Conservation (phyloP, 805 yeast genomes). For the Cyberlindnera misumaiensis region DNA sequence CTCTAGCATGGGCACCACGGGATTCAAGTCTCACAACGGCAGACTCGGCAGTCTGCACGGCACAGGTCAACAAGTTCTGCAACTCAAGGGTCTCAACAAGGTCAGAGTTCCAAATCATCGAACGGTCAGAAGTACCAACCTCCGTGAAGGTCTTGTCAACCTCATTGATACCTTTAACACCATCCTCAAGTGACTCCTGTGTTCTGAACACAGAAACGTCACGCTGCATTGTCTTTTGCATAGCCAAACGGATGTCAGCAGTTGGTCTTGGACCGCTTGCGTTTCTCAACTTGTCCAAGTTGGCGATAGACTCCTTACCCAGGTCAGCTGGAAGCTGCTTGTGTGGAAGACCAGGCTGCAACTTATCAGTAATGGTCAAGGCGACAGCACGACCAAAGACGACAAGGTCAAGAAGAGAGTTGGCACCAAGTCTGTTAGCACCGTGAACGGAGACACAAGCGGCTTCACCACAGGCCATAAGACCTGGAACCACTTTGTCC, state of each 20-base stretch:
- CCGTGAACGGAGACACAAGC: constrained; percentile 99
- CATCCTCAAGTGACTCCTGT: constrained; percentile 84
- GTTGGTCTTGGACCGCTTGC: constrained; percentile 80
- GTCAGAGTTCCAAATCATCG: constrained; percentile 98
- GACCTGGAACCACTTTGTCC: constrained; percentile 87
- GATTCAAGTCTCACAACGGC: constrained; percentile 96
- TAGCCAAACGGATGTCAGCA: constrained; percentile 80
- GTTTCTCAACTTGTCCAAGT: constrained; percentile 81
- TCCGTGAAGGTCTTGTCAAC: constrained; percentile 71
- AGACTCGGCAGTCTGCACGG: constrained; percentile 88
- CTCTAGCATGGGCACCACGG: constrained; percentile 99
- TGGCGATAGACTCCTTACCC: constrained; percentile 85
- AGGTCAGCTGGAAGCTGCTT: constrained; percentile 76
- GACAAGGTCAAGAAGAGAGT: constrained; percentile 91
- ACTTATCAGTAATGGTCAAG: constrained; percentile 77
- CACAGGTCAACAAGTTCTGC: constrained; percentile 95
- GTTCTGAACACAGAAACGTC: constrained; percentile 97
- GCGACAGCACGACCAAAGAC: constrained; percentile 98
- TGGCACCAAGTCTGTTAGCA: constrained; percentile 98
- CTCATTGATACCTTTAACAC: constrained; percentile 70
- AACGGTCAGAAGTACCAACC: constrained; percentile 87
- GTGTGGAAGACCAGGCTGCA: constrained; percentile 86
- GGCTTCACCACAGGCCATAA: constrained; percentile 97
- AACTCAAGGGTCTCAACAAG: constrained; percentile 92
- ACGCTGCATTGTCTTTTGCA: constrained; percentile 95